Base-by-base conservation (phyloP, 306 rosid genomes). In the Quercus robur region DNA sequence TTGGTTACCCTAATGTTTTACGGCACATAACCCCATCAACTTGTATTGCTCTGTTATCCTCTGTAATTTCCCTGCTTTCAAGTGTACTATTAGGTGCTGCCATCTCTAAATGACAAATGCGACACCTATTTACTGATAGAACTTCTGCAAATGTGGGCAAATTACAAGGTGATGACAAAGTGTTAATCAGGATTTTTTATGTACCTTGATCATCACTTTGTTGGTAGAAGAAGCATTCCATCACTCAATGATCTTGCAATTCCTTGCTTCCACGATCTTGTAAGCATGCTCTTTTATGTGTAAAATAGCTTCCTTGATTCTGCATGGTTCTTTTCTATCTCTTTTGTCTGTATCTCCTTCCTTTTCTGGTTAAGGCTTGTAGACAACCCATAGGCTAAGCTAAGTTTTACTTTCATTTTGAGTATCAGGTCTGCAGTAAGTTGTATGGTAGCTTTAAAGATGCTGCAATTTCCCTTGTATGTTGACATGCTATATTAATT, bases 151-250 rank as follows among this genome's bases (percentile, higher is more conserved):
- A 67, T 67, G 52, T 67, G 26, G 72, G 15, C 3, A 67, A 67
- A 67, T 35, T 67, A 67, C 17, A 67, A 67, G 52, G 72, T 33
- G 51, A 67, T 33, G 72, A 33, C 72, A 18, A 33, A 67, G 52
- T 67, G 72, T 67, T 67, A 9, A 3, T 67, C 46, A 3, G 51
- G 72, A 33, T 67, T 67, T 35, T 67, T 67, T 35, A 14, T 18
- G 17, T 67, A 67, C 72, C 72, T 67, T 31, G 72, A 67, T 33
- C 46, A 67, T 17, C 51, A 67, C 52, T 67, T 67, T 19, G 72
- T 67, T 33, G 11, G 14, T 67, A 67, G 52, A 67, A 67, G 72
- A 35, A 35, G 35, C 15, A 5, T 67, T 67, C 52, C 52, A 9
- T 67, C 72, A 8, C 72, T 67, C 23, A 35, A 19, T 33, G 52